Conservation (phyloP, 2,329 filamentous ascomycete genomes). For the Hymenotorrendiella dingleyae region DNA sequence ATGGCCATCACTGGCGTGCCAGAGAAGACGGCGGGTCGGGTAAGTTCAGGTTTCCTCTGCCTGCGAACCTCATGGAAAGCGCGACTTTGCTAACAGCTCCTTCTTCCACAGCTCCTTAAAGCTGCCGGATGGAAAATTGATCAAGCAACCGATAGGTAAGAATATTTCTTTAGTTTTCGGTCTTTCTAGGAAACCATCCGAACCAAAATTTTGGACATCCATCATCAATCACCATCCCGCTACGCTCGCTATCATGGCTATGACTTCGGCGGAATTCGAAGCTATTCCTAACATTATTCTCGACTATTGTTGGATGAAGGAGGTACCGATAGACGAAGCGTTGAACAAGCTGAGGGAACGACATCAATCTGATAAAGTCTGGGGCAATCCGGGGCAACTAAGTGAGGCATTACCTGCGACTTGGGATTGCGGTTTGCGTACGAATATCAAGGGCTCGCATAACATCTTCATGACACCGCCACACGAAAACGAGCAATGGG, state of each 20-base stretch:
- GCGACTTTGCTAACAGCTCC: constrained; percentile 15
- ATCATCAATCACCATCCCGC: not conserved
- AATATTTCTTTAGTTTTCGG: constrained; percentile 9
- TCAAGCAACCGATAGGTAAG: constrained; percentile 35
- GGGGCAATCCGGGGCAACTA: too few species aligned
- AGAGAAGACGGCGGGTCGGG: constrained; percentile 26
- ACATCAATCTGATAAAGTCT: too few species aligned
- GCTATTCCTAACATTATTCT: constrained; percentile 5
- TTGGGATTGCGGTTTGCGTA: too few species aligned
- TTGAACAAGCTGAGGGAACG: too few species aligned
- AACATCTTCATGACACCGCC: too few species aligned
- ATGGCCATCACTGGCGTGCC: constrained; percentile 28
- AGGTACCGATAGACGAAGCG: not conserved
- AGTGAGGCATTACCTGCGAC: too few species aligned
- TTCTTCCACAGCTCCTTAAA: constrained; percentile 31
- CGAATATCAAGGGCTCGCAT: too few species aligned
- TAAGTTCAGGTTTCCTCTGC: constrained; percentile 18
- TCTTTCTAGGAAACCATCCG: too few species aligned
- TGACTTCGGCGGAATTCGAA: not conserved
- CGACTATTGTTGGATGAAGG: not conserved
- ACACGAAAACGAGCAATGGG: too few species aligned
- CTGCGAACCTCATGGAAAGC: constrained; percentile 5
- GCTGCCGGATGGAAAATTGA: constrained; percentile 33
- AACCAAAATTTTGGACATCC: constrained; percentile 1
- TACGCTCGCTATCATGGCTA: not conserved